phyloP scores from a whole-genome alignment of 2,329 filamentous ascomycete species.

The Magnaporthales sp. region DNA sequence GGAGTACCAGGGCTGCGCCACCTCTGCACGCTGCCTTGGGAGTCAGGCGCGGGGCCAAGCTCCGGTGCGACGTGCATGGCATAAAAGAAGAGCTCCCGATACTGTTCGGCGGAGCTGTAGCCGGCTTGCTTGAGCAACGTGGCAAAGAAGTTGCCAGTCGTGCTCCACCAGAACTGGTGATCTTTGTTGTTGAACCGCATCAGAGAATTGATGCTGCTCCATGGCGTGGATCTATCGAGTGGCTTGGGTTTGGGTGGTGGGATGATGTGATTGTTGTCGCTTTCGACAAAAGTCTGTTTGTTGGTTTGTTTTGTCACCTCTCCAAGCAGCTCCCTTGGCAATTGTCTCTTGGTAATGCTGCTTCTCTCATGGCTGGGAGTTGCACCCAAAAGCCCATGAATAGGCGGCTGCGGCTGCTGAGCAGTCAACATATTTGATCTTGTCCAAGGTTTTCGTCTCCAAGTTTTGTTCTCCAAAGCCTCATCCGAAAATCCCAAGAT shows the following conservation, averaged over 20 bases:
- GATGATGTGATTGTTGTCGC: background rate
- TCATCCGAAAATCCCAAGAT: too few species aligned
- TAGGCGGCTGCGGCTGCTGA: background rate
- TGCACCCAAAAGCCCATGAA: background rate
- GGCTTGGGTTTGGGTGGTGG: background rate
- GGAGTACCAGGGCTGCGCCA: conserved; percentile 16
- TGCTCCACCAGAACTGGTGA: conserved; percentile 17
- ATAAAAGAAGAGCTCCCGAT: conserved; percentile 17
- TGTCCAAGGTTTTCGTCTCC: too few species aligned
- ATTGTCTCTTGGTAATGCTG: background rate
- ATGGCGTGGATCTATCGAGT: conserved; percentile 7
- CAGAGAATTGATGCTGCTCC: conserved; percentile 13
- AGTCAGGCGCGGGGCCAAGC: conserved; percentile 14
- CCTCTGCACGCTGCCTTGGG: background rate
- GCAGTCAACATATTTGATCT: background rate
- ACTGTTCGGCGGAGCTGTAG: conserved; percentile 15
- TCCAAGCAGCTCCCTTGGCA: background rate
- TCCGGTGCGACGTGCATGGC: conserved; percentile 14
- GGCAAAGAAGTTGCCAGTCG: conserved; percentile 15
- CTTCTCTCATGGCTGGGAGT: background rate
- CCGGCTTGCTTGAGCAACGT: conserved; percentile 16
- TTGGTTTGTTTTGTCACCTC: background rate
- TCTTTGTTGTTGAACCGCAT: conserved; percentile 14
- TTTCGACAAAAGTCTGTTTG: background rate
- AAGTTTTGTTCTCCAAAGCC: too few species aligned